A percentile compares a stretch with the other conserved stretches of the same genome.
Evolutionary conservation across 257 asterid genomes (phyloP).

Genomic region (Anisodus tanguticus): DNA sequence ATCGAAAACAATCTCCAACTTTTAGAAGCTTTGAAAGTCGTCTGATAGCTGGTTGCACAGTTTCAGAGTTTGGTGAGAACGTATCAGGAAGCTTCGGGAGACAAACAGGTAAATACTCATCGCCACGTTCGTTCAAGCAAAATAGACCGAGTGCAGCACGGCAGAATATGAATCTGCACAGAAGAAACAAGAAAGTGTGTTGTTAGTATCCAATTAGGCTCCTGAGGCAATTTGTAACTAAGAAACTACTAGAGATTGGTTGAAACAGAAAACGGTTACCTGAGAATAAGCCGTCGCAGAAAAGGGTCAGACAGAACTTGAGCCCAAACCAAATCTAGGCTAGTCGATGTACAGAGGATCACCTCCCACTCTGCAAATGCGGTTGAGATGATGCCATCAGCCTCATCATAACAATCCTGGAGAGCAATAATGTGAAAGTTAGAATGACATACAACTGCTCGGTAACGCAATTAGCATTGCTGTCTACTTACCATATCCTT

Average conservation of each 20-base stretch:
- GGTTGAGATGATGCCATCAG: constrained; percentile 64
- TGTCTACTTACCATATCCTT: constrained; percentile 60
- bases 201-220: neutral
- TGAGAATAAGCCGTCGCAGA: constrained; percentile 82
- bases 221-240: neutral
- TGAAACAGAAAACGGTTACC: constrained; percentile 52
- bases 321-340: constrained; percentile 88
- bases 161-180: constrained; percentile 88
- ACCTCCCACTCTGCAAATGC: constrained; percentile 94
- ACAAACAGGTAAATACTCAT: constrained; percentile 71
- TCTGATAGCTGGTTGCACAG: constrained; percentile 61
- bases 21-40: constrained; percentile 68
- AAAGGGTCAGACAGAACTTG: constrained; percentile 87
- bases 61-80: constrained; percentile 61
- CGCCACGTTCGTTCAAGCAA: constrained; percentile 51
- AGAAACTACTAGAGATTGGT: neutral
- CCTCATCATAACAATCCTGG: constrained; percentile 61
- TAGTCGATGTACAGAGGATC: constrained; percentile 79
- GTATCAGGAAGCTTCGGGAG: constrained; percentile 79
- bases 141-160: constrained; percentile 77
- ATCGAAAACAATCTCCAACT: constrained; percentile 66
- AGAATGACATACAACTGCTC: neutral
- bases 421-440: constrained; percentile 32
- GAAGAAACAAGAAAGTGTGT: constrained; percentile 8
- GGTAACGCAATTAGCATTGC: neutral